These are phyloP conservation scores for Heliocybe sulcata DNA, from an alignment of 1,284 basidiomycete species.

Conservation along the genomic window DNA sequence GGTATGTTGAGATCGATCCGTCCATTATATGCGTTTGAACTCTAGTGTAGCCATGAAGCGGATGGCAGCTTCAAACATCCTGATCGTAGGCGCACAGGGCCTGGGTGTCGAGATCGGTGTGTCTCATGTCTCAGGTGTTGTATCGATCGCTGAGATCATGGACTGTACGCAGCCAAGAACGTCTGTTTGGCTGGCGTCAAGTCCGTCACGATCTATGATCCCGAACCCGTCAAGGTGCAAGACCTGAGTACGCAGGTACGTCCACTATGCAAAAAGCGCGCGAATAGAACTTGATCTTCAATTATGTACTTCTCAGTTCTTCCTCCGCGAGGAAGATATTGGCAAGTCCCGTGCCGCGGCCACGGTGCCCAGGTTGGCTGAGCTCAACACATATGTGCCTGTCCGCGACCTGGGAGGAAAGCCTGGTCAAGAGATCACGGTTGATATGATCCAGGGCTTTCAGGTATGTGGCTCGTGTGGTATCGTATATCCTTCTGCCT, in stretches of 20 bases:
- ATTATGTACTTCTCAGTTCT: conserved; percentile 60
- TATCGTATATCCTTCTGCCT: conserved; percentile 3
- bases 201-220: conserved; percentile 95
- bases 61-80: conserved; percentile 95
- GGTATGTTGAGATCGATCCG: conserved; percentile 37
- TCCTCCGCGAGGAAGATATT: conserved; percentile 84
- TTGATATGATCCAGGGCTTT: conserved; percentile 80
- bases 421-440: conserved; percentile 65
- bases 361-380: conserved; percentile 85
- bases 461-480: conserved; percentile 50
- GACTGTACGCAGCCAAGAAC: conserved; percentile 77
- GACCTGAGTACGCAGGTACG: conserved; percentile 91
- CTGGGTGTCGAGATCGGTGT: conserved; percentile 94
- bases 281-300: background rate
- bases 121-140: background rate
- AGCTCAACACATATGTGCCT: conserved; percentile 96
- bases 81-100: conserved; percentile 91
- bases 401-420: conserved; percentile 73
- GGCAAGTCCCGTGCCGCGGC: conserved; percentile 86
- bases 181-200: conserved; percentile 95
- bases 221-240: conserved; percentile 77
- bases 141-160: background rate
- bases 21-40: conserved; percentile 5
- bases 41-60: conserved; percentile 87
- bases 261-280: conserved; percentile 7